phyloP scores from a whole-genome alignment of 202 grass and related monocot genomes.

The Brachypodium distachyon region DNA sequence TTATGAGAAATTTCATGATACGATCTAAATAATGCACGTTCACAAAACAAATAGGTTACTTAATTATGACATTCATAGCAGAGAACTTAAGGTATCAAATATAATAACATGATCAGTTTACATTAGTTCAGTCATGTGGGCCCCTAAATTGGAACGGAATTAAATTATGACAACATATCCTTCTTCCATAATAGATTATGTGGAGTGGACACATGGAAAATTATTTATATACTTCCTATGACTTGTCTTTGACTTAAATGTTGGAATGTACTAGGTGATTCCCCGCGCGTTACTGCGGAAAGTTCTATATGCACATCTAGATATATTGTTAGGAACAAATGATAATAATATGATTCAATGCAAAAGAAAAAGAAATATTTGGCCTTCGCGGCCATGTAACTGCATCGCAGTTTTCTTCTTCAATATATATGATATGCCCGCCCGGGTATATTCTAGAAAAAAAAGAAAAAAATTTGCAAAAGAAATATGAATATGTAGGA shows the following conservation, averaged over 20 bases:
- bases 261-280: too few relatives aligned
- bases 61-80: background rate
- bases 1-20: background rate
- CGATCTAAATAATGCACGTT: background rate
- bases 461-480: too few relatives aligned
- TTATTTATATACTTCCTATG: background rate
- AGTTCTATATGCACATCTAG: too few relatives aligned
- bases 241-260: background rate
- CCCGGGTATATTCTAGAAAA: too few relatives aligned
- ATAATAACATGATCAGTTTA: background rate
- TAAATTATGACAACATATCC: background rate
- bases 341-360: too few relatives aligned
- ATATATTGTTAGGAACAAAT: too few relatives aligned
- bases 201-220: background rate
- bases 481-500: too few relatives aligned
- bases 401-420: too few relatives aligned
- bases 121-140: background rate
- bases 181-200: background rate
- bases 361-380: too few relatives aligned
- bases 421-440: too few relatives aligned
- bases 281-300: too few relatives aligned
- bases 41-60: background rate
- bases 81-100: background rate
- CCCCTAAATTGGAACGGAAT: background rate
- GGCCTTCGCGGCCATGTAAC: too few relatives aligned